Evolutionary conservation across 768 basidiomycete species (phyloP).

Genomic region (Rubroboletus satanas): DNA sequence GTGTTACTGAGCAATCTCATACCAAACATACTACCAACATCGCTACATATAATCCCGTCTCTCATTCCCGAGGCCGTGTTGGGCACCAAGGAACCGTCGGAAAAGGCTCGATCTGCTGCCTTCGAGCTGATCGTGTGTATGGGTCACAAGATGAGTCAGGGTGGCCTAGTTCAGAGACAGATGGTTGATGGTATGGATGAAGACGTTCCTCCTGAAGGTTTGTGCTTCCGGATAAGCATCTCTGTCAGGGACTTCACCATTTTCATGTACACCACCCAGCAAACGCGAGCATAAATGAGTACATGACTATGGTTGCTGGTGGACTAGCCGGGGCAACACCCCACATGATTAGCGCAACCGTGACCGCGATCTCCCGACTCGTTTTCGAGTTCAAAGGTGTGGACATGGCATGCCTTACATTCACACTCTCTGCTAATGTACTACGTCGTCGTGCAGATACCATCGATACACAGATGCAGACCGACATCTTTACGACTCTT

Average conservation of each 20-base stretch:
- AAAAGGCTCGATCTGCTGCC: slow-evolving; percentile 82
- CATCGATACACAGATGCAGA: slow-evolving; percentile 67
- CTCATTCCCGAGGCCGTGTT: slow-evolving; percentile 92
- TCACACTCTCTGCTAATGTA: background rate
- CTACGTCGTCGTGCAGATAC: slow-evolving; percentile 43
- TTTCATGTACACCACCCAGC: slow-evolving; percentile 36
- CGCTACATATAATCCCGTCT: slow-evolving; percentile 80
- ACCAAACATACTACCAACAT: slow-evolving; percentile 58
- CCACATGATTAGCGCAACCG: slow-evolving; percentile 97
- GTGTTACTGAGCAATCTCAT: slow-evolving; percentile 69
- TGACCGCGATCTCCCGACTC: slow-evolving; percentile 89
- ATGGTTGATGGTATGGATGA: slow-evolving; percentile 84
- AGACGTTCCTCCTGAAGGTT: slow-evolving; percentile 47
- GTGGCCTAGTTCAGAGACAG: slow-evolving; percentile 75
- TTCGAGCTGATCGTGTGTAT: slow-evolving; percentile 89
- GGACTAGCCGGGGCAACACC: slow-evolving; percentile 90
- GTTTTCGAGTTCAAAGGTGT: slow-evolving; percentile 95
- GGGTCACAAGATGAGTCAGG: slow-evolving; percentile 87
- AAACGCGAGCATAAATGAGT: slow-evolving; percentile 80
- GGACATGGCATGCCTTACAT: background rate
- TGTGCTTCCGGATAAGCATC: background rate
- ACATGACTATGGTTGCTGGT: slow-evolving; percentile 94
- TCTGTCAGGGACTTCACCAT: slow-evolving; percentile 2
- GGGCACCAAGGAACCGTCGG: slow-evolving; percentile 95
- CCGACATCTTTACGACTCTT: slow-evolving; percentile 81